Evolutionary conservation across 163 green algal genomes (phyloP), one percentile per base, ranked within the genome.

Genomic region (Trebouxia gelatinosa): DNA sequence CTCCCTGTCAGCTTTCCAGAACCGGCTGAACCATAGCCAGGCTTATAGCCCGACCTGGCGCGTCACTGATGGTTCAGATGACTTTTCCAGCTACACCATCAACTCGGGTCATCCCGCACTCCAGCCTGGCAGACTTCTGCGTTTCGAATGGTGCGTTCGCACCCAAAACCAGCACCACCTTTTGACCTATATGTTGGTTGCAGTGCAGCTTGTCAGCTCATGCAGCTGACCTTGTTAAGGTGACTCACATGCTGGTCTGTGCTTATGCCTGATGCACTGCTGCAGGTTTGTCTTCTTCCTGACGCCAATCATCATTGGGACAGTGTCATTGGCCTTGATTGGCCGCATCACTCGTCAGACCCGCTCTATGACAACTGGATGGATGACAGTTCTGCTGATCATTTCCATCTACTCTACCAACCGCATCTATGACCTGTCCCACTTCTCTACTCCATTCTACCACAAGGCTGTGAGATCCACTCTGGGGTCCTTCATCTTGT

Each of bases 271-370:
- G 3, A 4, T 72, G 35, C 64, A 43, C 32, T 70, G n/a, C n/a
- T n/a, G 61, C 61, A 70, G 64, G 64, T 72, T 72, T 21, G 38
- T 43, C n/a, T 34, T 72, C 35, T 35, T 72, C 64, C 21, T 72
- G 64, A 72, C 64, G 3, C 26, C 50, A 1, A 37, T 72, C 5
- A 48, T 23, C 0, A 5, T 72, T 21, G 23, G 21, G 6, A n/a
- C 50, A 6, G 64, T 72, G 5, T 6, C 23, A 7, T 23, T 72
- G 21, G 64, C 64, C n/a, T 23, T 72, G 35, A 50, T 72, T 37
- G 64, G 64, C 64, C 64, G 64, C 64, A 51, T 72, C 64, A 50
- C 32, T 34, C 64, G 64, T 17, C 64, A 72, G 64, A 72, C 72
- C 1, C 72, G 72, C 54, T 70, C 50, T 51, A 70, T 78, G 72